Base-by-base conservation (phyloP, 2,329 filamentous ascomycete genomes). In the Aspergillus brasiliensis region DNA sequence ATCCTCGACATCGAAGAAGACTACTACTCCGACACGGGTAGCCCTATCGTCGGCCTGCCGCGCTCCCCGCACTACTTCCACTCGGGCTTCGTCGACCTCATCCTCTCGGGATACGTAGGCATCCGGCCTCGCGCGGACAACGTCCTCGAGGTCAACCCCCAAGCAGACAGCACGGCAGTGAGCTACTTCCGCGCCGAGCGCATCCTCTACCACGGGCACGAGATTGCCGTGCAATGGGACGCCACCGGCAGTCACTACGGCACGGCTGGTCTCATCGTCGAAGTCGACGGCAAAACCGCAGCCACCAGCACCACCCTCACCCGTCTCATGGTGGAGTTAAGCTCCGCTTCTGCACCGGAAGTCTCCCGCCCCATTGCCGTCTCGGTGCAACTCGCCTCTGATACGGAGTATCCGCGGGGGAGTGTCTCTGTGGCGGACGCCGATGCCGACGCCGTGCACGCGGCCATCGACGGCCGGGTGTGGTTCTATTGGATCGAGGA, bases 31-130 rank as follows among this genome's bases (percentile, higher is more conserved):
- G 77, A 78, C 57, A 75, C 77, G n/a, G 72, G 76, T 0, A 69
- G 70, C 0, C 76, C 76, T 0, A 77, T 80, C 25, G 78, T 80
- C 2, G 78, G 77, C 0, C 71, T 80, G 5, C 71, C 74, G 28
- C 75, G 78, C 6, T 78, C 75, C 2, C 77, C 73, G 13, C 78
- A 81, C 56, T 81, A 80, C 65, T 80, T 80, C 69, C 78, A 81
- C 67, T 80, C 78, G 1, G 77, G 78, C 1, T 81, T 75, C 62
- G 71, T 76, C 25, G 78, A 81, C 57, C 69, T 77, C 2, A 67
- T 80, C 34, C 70, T 80, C 13, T 73, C 75, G 0, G 78, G 78
- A 0, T 68, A 80, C 2, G 74, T 81, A 0, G 78, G 78, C 0
- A 75, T 81, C 34, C 75, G 78, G 0, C 74, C 78, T 3, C 71